Conservation (phyloP, 2,329 filamentous ascomycete species). For the Pyrenophora graminea region DNA sequence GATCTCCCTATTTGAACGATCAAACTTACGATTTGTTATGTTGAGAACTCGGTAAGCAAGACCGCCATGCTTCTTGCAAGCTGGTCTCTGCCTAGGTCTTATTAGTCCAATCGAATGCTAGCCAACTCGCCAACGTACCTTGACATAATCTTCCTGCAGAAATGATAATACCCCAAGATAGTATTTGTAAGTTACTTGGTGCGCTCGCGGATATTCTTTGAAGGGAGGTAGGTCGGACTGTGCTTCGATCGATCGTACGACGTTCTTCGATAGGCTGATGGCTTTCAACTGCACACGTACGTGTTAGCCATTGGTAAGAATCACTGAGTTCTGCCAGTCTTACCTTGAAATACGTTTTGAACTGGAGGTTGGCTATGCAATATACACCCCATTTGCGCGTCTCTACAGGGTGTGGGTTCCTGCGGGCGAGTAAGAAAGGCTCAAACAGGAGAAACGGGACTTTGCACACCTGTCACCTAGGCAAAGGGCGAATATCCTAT, state of each 20-base stretch:
- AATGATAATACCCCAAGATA: slow-evolving; percentile 94
- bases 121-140: slow-evolving; percentile 57
- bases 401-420: slow-evolving; percentile 74
- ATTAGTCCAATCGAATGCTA: slow-evolving; percentile 17
- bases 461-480: slow-evolving; percentile 75
- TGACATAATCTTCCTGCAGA: slow-evolving; percentile 86
- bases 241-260: slow-evolving; percentile 80
- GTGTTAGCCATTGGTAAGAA: slow-evolving; percentile 5
- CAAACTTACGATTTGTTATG: slow-evolving; percentile 74
- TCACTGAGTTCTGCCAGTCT: background rate
- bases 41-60: slow-evolving; percentile 73
- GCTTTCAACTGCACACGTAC: slow-evolving; percentile 67
- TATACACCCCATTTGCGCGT: slow-evolving; percentile 99
- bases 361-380: slow-evolving; percentile 89
- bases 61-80: slow-evolving; percentile 77
- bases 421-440: slow-evolving; percentile 46
- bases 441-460: slow-evolving; percentile 4
- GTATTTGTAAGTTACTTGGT: slow-evolving; percentile 94
- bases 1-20: slow-evolving; percentile 37
- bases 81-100: slow-evolving; percentile 47
- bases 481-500: slow-evolving; percentile 89
- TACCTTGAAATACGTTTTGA: slow-evolving; percentile 96
- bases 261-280: slow-evolving; percentile 85
- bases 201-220: slow-evolving; percentile 80
- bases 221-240: slow-evolving; percentile 79